Percentiles rank a stretch among this genome's conserved stretches.
These are phyloP conservation scores for Plasmodium fragile DNA, from an alignment of 169 alveolate genomes.

Conservation along the genomic window DNA sequence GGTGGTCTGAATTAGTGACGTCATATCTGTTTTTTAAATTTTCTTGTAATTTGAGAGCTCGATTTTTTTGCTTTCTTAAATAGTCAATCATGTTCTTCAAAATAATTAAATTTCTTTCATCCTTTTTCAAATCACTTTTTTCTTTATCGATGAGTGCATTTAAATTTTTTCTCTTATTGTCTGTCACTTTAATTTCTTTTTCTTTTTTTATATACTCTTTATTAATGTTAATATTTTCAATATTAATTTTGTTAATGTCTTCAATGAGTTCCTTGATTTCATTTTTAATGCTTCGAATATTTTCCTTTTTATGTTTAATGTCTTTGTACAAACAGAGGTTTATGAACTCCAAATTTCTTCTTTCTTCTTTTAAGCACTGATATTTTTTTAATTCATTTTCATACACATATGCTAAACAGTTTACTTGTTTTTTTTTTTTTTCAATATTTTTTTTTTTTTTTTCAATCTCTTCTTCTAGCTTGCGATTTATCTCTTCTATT, in stretches of 20 bases:
- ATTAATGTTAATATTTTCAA: slow-evolving; percentile 45
- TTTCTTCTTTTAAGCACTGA: slow-evolving; percentile 66
- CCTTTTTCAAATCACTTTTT: slow-evolving; percentile 58
- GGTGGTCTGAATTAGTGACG: slow-evolving; percentile 53
- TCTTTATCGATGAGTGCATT: slow-evolving; percentile 36
- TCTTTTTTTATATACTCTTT: slow-evolving; percentile 46
- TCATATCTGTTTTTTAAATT: slow-evolving; percentile 66
- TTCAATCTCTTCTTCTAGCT: slow-evolving; percentile 44
- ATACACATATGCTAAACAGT: slow-evolving; percentile 45
- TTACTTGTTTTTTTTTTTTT: slow-evolving; percentile 43
- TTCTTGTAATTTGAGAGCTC: slow-evolving; percentile 52
- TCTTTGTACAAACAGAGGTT: slow-evolving; percentile 67
- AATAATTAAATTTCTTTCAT: slow-evolving; percentile 54
- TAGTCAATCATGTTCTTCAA: slow-evolving; percentile 62
- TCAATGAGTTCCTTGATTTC: slow-evolving; percentile 66
- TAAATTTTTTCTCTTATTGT: slow-evolving; percentile 33
- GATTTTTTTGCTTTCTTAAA: slow-evolving; percentile 48
- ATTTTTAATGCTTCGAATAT: slow-evolving; percentile 24
- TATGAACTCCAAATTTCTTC: slow-evolving; percentile 66
- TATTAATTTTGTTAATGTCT: slow-evolving; percentile 61
- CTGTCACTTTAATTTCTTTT: slow-evolving; percentile 27
- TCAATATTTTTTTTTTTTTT: slow-evolving; percentile 43
- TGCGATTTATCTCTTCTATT: slow-evolving; percentile 54
- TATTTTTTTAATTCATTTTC: slow-evolving; percentile 57
- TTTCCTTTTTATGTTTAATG: slow-evolving; percentile 66